These are phyloP conservation scores for Trichosanthes cucumerina DNA, from an alignment of 306 rosid species.

Conservation along the genomic window DNA sequence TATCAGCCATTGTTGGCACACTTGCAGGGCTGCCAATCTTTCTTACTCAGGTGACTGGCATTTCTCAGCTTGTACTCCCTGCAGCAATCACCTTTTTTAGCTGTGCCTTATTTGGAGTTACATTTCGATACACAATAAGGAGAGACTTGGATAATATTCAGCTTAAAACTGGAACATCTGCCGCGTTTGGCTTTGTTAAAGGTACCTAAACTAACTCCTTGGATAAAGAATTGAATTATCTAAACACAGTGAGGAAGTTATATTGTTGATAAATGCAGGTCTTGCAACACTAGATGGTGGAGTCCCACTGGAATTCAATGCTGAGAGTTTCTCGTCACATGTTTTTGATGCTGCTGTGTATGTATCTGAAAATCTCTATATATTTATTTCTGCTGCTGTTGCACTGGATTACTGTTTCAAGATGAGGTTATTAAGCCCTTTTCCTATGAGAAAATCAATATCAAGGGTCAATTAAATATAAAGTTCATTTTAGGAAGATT, in stretches of 20 bases:
- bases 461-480: background rate
- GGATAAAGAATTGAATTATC: background rate
- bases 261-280: conserved; percentile 39
- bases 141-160: conserved; percentile 64
- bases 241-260: background rate
- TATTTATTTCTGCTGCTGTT: conserved; percentile 65
- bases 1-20: conserved; percentile 62
- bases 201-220: conserved; percentile 26
- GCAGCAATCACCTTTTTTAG: conserved; percentile 47
- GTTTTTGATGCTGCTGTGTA: conserved; percentile 47
- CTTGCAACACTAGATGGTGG: conserved; percentile 55
- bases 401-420: conserved; percentile 69
- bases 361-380: conserved; percentile 47
- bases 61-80: conserved; percentile 48
- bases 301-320: conserved; percentile 37
- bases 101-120: conserved; percentile 71
- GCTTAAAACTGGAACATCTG: conserved; percentile 74
- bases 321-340: conserved; percentile 47
- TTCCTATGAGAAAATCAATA: conserved; percentile 38
- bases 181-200: conserved; percentile 83
- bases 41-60: conserved; percentile 35
- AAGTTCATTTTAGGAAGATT: background rate
- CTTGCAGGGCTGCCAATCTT: conserved; percentile 57
- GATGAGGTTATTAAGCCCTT: conserved; percentile 49
- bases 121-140: conserved; percentile 60